Conservation (phyloP, 2,329 filamentous ascomycete species). For the Plectosphaerella cucumerina region DNA sequence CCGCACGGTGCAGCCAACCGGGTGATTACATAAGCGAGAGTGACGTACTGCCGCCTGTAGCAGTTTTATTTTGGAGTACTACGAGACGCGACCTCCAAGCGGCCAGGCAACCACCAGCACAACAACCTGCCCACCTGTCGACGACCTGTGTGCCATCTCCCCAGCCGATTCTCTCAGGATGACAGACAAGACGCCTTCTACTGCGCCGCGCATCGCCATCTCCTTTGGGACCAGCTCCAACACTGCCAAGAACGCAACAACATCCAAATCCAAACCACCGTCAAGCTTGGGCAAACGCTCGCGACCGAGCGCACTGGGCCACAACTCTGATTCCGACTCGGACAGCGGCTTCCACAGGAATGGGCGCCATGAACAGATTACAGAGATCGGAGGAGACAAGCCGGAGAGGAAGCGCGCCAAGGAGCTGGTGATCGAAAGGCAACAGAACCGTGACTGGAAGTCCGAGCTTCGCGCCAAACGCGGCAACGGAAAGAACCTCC, state of each 20-base stretch:
- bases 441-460: constrained; percentile 61
- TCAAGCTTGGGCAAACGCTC: constrained; percentile 46
- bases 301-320: constrained; percentile 35
- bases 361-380: constrained; percentile 41
- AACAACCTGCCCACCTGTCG: not conserved
- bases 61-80: not conserved
- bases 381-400: constrained; percentile 43
- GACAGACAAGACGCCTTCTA: constrained; percentile 8
- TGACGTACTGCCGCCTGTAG: not conserved
- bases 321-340: constrained; percentile 38
- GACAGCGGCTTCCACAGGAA: constrained; percentile 23
- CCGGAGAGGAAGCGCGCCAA: constrained; percentile 24
- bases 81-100: not conserved
- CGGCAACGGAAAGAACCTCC: constrained; percentile 47
- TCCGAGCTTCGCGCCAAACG: constrained; percentile 44
- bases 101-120: not conserved
- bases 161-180: constrained; percentile 1
- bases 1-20: not conserved
- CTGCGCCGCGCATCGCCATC: constrained; percentile 10
- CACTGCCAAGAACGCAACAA: not conserved
- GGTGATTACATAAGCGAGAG: not conserved
- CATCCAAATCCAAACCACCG: constrained; percentile 16
- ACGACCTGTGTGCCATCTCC: not conserved
- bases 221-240: constrained; percentile 10
- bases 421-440: constrained; percentile 52